Evolutionary conservation across 1,139 yeast genomes (phyloP), one percentile per base, ranked within the genome.

Genomic region (Kodamaea fungicola): DNA sequence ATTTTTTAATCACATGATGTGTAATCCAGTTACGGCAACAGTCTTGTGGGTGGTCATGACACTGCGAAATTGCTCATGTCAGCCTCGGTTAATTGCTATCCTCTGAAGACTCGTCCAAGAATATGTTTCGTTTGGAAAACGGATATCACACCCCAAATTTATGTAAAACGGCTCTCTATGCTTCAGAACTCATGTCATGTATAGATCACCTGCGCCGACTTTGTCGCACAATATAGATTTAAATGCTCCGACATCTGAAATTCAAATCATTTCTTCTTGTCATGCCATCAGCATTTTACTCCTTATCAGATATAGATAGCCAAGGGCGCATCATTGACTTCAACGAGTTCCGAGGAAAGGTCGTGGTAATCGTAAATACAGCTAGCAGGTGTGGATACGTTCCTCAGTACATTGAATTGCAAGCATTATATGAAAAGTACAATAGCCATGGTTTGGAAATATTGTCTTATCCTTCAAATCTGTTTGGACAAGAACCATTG

Each of bases 401-500:
- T 2, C 72, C 74, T 3, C 76, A 71, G 42, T 69, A 61, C 42
- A 31, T 35, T 9, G 70, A 67, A 31, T 47, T 71, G 12, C 65
- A 70, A 47, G 21, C 33, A 3, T 47, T 71, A 19, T 61, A 67
- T 39, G 45, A 58, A 10, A 65, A 62, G 45, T 68, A 66, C 42
- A 42, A 49, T 6, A 41, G 44, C 4, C 45, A 50, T 8, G 72
- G 69, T 0, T 50, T 71, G 19, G 62, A 52, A 33, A 55, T 71
- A 0, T 36, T 71, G 30, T 76, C 65, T 3, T 68, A 69, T 45
- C 76, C 76, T 0, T 65, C 74, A 42, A 67, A 67, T 44, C 76
- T 70, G 43, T 71, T 71, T 43, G 59, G 39, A 30, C 56, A 92
- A 64, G 97, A 92, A 58, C 96, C 97, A 7, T 83, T 83, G 7